Evolutionary conservation across 1,284 basidiomycete species (phyloP).

Genomic region (Rhodotorula sp.): DNA sequence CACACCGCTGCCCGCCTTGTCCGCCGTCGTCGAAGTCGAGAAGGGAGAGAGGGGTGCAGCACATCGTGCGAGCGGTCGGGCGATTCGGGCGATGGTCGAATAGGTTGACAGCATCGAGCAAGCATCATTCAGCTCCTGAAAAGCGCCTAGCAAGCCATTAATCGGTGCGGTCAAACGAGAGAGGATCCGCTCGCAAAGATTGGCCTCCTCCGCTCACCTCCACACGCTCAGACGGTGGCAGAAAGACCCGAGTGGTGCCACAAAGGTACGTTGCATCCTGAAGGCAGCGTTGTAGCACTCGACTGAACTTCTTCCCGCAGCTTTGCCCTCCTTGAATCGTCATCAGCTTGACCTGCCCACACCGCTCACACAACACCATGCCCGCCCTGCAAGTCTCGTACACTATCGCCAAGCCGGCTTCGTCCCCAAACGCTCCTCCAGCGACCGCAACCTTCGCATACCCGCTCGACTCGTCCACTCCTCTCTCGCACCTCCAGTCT

Average conservation of each 20-base stretch:
- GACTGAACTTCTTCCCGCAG: too few relatives aligned
- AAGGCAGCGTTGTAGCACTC: too few relatives aligned
- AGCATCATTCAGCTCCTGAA: too few relatives aligned
- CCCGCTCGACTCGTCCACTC: slow-evolving; percentile 19
- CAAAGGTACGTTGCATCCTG: too few relatives aligned
- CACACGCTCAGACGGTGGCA: too few relatives aligned
- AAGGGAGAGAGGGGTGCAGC: neutral
- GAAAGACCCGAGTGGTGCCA: too few relatives aligned
- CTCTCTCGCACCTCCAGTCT: slow-evolving; percentile 19
- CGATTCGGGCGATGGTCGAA: neutral
- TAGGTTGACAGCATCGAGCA: too few relatives aligned
- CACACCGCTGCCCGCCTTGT: neutral
- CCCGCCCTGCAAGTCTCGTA: slow-evolving; percentile 6
- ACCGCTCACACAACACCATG: neutral
- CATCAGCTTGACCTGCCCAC: neutral
- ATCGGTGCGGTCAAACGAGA: too few relatives aligned
- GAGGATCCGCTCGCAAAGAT: too few relatives aligned
- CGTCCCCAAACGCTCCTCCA: neutral
- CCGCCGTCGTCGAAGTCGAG: neutral
- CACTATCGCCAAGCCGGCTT: neutral
- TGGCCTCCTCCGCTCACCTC: too few relatives aligned
- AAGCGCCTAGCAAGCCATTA: too few relatives aligned
- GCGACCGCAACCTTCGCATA: slow-evolving; percentile 1
- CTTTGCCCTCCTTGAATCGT: too few relatives aligned
- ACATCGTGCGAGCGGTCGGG: neutral